Evolutionary conservation across 2,329 filamentous ascomycete genomes (phyloP), one percentile per base, ranked within the genome.

Genomic region (Cadophora malorum): DNA sequence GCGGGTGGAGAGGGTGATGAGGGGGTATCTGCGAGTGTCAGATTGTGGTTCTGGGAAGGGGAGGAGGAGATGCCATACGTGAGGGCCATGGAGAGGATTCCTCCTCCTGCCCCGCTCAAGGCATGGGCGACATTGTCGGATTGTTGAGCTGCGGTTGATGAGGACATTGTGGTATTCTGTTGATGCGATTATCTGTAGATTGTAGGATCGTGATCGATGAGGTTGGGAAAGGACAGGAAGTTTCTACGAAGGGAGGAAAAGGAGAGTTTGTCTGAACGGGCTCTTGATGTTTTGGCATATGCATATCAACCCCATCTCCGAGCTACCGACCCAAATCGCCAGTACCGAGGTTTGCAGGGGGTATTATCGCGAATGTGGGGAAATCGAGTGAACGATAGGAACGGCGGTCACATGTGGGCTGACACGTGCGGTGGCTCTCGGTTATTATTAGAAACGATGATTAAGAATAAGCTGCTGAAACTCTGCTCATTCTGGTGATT

Each of bases 41-140:
- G 67, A 56, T 33, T 10, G 25, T 60, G 12, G 25, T 21, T 65
- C 25, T 38, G n/a, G 31, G 50, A 21, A 19, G 59, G 21, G 53
- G 21, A 61, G 21, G 19, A 35, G 74, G 50, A 35, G 74, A 50
- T 65, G n/a, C 63, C 85, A 71, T 87, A 96, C 89, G 96, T 99
- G 80, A 99, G 82, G 74, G 94, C 88, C 93, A 98, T 99, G 74
- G 96, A 97, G 68, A 98, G 83, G 67, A 99, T 90, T 69, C 96
- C 96, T 74, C 96, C 96, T 74, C 96, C 96, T 62, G 94, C 93
- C 73, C 95, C 95, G 66, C 94, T 93, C 68, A 98, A 88, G 69
- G 95, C 95, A 82, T 98, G 95, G 67, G 95, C 94, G 78, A 98
- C 93, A 84, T 97, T 97, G 85, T 98, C 95, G 79, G 94, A 96